Percentiles rank a stretch among this genome's conserved stretches.
Conservation (phyloP, 345 rosid genomes). For the Aquilaria yunnanensis region DNA sequence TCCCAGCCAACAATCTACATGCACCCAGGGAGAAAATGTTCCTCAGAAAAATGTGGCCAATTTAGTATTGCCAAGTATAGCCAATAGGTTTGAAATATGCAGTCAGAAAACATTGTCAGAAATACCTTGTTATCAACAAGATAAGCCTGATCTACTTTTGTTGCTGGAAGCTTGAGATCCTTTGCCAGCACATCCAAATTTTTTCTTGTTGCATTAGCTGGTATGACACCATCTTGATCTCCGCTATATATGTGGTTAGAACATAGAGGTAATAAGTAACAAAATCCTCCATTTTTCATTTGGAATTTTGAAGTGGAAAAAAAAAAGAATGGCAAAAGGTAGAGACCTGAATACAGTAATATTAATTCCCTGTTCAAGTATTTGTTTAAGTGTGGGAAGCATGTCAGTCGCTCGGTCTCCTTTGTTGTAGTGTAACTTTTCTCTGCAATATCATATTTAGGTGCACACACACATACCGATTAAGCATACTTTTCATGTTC, state of each 20-base stretch:
- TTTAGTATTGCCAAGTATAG: too few relatives aligned
- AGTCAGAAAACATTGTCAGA: too few relatives aligned
- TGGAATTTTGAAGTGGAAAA: neutral
- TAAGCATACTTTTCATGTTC: neutral
- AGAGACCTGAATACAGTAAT: conserved; percentile 4
- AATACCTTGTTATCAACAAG: too few relatives aligned
- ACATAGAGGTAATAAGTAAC: neutral
- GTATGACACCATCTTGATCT: neutral
- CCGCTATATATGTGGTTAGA: neutral
- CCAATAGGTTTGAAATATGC: too few relatives aligned
- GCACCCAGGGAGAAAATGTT: too few relatives aligned
- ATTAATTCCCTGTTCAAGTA: neutral
- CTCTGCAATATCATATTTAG: too few relatives aligned
- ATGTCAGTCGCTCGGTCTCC: neutral
- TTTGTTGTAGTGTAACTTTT: neutral
- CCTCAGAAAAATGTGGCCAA: too few relatives aligned
- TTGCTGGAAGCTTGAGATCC: too few relatives aligned
- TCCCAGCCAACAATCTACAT: too few relatives aligned
- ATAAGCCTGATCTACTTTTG: too few relatives aligned
- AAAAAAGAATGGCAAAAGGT: neutral
- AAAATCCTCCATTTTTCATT: neutral
- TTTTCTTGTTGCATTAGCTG: neutral
- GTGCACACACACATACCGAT: too few relatives aligned
- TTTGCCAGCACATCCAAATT: neutral
- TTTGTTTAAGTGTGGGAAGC: neutral